Conservation (phyloP, 2,329 filamentous ascomycete species). For the Penicillium sp. region DNA sequence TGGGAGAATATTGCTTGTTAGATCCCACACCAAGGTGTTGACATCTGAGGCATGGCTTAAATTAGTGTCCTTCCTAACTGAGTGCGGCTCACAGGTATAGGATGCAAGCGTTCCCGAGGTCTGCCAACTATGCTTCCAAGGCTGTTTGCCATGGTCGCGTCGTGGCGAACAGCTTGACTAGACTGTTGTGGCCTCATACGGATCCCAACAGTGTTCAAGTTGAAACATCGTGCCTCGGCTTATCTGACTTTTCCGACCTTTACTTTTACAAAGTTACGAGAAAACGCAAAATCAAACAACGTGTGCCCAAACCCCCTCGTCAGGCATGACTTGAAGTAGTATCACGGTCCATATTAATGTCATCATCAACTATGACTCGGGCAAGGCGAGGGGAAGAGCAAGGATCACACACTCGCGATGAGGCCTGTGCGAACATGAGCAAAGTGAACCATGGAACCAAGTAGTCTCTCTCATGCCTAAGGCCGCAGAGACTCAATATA, state of each 20-base stretch:
- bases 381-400: neutral
- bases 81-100: neutral
- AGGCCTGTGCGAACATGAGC: neutral
- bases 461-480: neutral
- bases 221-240: no score
- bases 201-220: no score
- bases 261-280: no score
- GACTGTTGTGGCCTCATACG: no score
- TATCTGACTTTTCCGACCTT: no score
- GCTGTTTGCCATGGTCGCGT: no score
- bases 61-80: neutral
- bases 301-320: no score
- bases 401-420: neutral
- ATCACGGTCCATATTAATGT: neutral
- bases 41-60: neutral
- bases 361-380: neutral
- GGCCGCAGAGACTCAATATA: neutral
- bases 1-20: neutral
- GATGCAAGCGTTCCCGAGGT: no score
- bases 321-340: no score
- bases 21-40: neutral
- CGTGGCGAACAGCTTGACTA: no score
- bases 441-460: neutral
- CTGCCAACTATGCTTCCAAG: no score
- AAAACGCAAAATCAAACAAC: no score